Base-by-base conservation (phyloP, 495 filamentous ascomycete genomes). In the Parathielavia appendiculata region DNA sequence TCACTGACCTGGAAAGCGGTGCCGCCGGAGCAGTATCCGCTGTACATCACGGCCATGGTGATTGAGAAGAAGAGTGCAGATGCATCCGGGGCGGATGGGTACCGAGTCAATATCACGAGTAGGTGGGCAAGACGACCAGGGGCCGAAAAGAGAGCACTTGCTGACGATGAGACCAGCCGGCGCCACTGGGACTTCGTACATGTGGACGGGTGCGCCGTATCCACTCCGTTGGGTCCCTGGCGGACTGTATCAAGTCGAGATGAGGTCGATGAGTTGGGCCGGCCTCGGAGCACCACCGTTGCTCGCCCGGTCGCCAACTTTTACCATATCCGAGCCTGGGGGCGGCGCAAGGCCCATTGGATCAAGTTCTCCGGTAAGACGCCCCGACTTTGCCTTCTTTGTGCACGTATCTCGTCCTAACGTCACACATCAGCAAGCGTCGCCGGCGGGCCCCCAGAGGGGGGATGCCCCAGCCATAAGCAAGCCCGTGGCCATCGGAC, bases 231-330 rank as follows among this genome's bases (percentile, higher is more conserved):
- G 70, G 64, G 39, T 73, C 41, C 44, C 59, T 19, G 60, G 59
- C 6, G 73, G 73, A 2, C 57, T 69, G 43, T 77, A 77, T 26
- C 66, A 75, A 56, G 58, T 77, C 49, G 69, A 75, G 51, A 41
- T 76, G 20, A 59, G 66, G 54, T 56, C 63, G n/a, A 47, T 50
- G 34, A 64, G 23, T 14, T 60, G 58, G 60, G 57, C 55, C 7
- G 58, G 54, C 7, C 35, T 38, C 20, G 51, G 58, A 7, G n/a
- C 26, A 30, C 26, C 49, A 30, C 63, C 63, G 10, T 2, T 66
- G 41, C 32, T 71, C 45, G 69, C 63, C 9, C 61, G 49, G 55
- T 68, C 65, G 38, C 54, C 63, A 0, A 60, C 57, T 22, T 71
- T 71, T 23, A 56, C 13, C 32, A 57, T 71, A 10, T 53, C 48